Base-by-base conservation (phyloP, 2,329 filamentous ascomycete genomes). In the Alternaria burnsii region DNA sequence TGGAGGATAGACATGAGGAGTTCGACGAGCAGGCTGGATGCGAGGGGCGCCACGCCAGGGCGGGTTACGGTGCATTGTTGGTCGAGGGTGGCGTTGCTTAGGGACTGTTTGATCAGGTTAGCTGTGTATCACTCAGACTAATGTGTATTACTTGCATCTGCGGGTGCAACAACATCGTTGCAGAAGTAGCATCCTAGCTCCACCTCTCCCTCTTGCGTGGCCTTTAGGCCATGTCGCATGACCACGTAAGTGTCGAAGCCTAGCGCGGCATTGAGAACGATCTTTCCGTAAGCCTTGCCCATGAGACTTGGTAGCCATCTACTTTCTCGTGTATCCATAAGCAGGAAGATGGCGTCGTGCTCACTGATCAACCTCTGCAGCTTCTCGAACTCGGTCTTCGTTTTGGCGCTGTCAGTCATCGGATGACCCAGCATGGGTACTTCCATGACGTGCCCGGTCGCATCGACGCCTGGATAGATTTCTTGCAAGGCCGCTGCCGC, bases 51-150 rank as follows among this genome's bases (percentile, higher is more conserved):
- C 36, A 97, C 89, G 16, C 95, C 95, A 0, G 95, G 95, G 10
- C 95, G 88, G 3, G 95, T 99, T 20, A 99, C 95, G 0, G 95
- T 99, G 79, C 95, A 99, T 80, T 98, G 95, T 77, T 99, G 95
- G 76, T 99, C 95, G 11, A 99, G 88, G 0, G 95, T 98, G 70
- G 94, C 92, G 72, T 97, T 93, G 79, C 94, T 97, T 74, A 97
- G 87, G 3, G 93, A 97, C 92, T 97, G 55, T 20, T 22, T 28
- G 12, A 6, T 38, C 36, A 30, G 0, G 30, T 60, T 55, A 56
- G 55, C 38, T 26, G 22, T 11, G 28, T 22, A 2, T 30, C 30
- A 0, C 8, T 6, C 18, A 4, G 43, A 16, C 4, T 12, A 18
- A 52, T 28, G 57, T 43, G 53, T 59, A 62, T 22, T 4, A 85